Conservation (phyloP, 257 asterid genomes). For the Lycium barbarum region DNA sequence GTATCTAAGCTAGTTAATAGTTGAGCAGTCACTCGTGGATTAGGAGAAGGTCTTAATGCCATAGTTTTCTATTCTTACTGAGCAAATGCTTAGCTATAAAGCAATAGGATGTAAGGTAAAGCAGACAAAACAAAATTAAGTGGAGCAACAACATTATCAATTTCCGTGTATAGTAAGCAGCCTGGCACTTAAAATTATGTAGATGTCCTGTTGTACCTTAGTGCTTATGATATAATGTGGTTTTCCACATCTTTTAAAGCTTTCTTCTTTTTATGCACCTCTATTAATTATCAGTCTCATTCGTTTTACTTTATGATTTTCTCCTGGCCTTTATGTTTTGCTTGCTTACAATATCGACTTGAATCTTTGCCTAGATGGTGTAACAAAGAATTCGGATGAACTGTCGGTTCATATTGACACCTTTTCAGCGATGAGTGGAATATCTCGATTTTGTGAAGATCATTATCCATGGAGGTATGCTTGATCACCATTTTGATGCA, state of each 20-base stretch:
- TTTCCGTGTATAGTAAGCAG: background rate
- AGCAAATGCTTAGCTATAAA: constrained; percentile 8
- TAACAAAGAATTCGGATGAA: constrained; percentile 57
- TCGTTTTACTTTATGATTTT: background rate
- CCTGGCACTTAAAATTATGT: background rate
- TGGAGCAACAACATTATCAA: background rate
- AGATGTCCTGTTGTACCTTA: background rate
- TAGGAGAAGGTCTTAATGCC: constrained; percentile 1
- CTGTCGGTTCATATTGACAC: constrained; percentile 87
- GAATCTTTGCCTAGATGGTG: constrained; percentile 53
- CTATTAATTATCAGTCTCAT: background rate
- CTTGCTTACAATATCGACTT: constrained; percentile 18
- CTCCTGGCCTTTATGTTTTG: constrained; percentile 3
- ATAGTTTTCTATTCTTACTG: background rate
- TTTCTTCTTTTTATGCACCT: constrained; percentile 4
- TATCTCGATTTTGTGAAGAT: constrained; percentile 90
- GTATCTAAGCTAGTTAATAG: background rate
- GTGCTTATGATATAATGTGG: background rate
- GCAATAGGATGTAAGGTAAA: background rate
- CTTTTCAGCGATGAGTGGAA: constrained; percentile 89
- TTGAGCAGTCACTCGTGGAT: background rate
- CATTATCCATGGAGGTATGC: constrained; percentile 78
- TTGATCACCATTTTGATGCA: constrained; percentile 14
- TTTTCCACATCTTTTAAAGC: constrained; percentile 9
- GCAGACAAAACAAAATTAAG: background rate